Base-by-base conservation (phyloP, 768 basidiomycete species). In the Fomitopsis serialis region DNA sequence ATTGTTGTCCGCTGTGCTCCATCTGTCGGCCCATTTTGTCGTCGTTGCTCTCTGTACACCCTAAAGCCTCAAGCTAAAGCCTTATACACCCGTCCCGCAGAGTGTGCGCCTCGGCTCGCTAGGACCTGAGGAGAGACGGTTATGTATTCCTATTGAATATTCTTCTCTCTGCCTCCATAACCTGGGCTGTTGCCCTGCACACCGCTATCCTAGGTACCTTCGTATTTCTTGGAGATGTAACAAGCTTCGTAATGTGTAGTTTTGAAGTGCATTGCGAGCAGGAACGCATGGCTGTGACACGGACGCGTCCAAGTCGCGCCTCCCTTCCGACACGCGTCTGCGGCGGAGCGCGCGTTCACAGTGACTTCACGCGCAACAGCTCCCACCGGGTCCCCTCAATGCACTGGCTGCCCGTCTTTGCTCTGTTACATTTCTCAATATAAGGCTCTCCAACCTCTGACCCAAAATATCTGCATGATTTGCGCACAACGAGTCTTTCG, bases 401-500 rank as follows among this genome's bases (percentile, higher is more conserved):
- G n/a, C n/a, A n/a, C n/a, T n/a, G n/a, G n/a, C n/a, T n/a, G n/a
- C n/a, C n/a, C n/a, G n/a, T n/a, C n/a, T n/a, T n/a, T n/a, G n/a
- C n/a, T n/a, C n/a, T n/a, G n/a, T n/a, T n/a, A n/a, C n/a, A n/a
- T n/a, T n/a, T n/a, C n/a, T n/a, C n/a, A n/a, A n/a, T n/a, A n/a
- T n/a, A n/a, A n/a, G n/a, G 42, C 42, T 45, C 45, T 15, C n/a
- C 8, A 45, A 9, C 23, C 45, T 21, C 9, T 45, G 22, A 32
- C 29, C 11, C 29, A 32, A 32, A 11, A 5, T 32, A 11, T 5
- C 29, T 32, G 37, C 25, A 63, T 63, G 57, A 56, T 62, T 40
- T 66, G 60, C 54, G 62, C 66, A 2, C 42, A 58, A 45, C 55
- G 56, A 6, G 78, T 80, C 55, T 85, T 84, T 58, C 71, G 74